These are phyloP conservation scores for Mycena sp. DNA, from an alignment of 1,284 basidiomycete species.

Conservation along the genomic window DNA sequence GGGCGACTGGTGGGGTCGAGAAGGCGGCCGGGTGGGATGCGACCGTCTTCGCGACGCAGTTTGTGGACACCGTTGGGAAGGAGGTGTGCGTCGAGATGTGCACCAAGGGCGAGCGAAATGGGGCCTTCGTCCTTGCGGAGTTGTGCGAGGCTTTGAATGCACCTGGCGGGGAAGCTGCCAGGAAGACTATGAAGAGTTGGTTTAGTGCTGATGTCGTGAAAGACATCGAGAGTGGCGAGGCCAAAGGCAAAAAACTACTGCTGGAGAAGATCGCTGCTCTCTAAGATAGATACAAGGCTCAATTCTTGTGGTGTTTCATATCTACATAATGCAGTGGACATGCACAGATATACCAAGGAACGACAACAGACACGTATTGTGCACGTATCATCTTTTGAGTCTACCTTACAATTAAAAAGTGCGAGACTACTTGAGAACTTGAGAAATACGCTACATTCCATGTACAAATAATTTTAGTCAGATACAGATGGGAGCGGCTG, in stretches of 20 bases:
- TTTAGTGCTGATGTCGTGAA: conserved; percentile 56
- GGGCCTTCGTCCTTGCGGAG: conserved; percentile 84
- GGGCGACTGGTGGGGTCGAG: conserved; percentile 63
- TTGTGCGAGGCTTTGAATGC: conserved; percentile 69
- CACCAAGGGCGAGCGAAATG: conserved; percentile 58
- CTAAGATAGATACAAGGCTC: too few relatives aligned
- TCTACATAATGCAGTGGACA: too few relatives aligned
- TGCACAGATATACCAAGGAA: too few relatives aligned
- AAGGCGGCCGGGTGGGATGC: conserved; percentile 62
- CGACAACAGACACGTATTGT: too few relatives aligned
- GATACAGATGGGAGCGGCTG: too few relatives aligned
- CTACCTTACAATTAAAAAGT: too few relatives aligned
- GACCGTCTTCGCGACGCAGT: conserved; percentile 62
- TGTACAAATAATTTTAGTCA: too few relatives aligned
- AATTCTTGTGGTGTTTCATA: too few relatives aligned
- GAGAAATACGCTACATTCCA: too few relatives aligned
- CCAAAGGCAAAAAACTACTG: conserved; percentile 66
- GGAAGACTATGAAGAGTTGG: conserved; percentile 61
- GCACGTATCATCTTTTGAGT: too few relatives aligned
- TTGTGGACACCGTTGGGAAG: conserved; percentile 66
- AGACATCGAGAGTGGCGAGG: conserved; percentile 54
- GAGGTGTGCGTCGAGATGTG: conserved; percentile 70
- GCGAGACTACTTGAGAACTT: too few relatives aligned
- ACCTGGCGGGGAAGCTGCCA: conserved; percentile 50
- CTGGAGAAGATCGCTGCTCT: conserved; percentile 55